These are phyloP conservation scores for Yarrowia bubula DNA, from an alignment of 805 yeast species.

Conservation along the genomic window DNA sequence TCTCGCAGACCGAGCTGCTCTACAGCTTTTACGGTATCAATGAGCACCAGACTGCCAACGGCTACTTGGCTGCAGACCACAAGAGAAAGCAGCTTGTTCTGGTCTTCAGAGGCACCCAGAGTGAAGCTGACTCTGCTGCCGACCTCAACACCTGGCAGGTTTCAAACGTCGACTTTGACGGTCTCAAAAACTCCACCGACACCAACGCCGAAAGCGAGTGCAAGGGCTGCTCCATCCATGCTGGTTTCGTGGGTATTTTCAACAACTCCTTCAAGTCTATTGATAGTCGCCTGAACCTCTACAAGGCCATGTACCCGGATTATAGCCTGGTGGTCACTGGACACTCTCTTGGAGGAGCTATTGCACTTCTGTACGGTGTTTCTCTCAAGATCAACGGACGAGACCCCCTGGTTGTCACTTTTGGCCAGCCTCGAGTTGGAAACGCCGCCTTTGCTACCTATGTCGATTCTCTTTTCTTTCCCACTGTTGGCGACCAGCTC, in stretches of 20 bases:
- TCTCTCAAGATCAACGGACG: slow-evolving; percentile 1
- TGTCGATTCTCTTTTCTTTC: slow-evolving; percentile 19
- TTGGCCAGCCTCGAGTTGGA: slow-evolving; percentile 25
- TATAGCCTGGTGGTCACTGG: slow-evolving; percentile 13
- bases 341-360: slow-evolving; percentile 23
- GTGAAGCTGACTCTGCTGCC: background rate
- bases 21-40: slow-evolving; percentile 5
- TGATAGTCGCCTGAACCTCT: background rate
- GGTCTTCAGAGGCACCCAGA: slow-evolving; percentile 13
- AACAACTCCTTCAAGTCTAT: background rate
- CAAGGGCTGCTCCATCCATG: slow-evolving; percentile 1
- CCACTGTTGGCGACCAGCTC: background rate
- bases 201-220: background rate
- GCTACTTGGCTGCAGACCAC: slow-evolving; percentile 1
- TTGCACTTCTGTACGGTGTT: slow-evolving; percentile 19
- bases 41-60: slow-evolving; percentile 8
- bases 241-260: slow-evolving; percentile 9
- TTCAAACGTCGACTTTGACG: background rate
- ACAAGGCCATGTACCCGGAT: slow-evolving; percentile 9
- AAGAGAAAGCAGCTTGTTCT: background rate
- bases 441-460: slow-evolving; percentile 9
- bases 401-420: slow-evolving; percentile 22
- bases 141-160: slow-evolving; percentile 12
- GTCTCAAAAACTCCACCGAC: background rate
- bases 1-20: slow-evolving; percentile 12